A percentile compares a stretch with the other conserved stretches of the same genome.
phyloP scores from a whole-genome alignment of 257 asterid genomes.

The Fraxinus americana region DNA sequence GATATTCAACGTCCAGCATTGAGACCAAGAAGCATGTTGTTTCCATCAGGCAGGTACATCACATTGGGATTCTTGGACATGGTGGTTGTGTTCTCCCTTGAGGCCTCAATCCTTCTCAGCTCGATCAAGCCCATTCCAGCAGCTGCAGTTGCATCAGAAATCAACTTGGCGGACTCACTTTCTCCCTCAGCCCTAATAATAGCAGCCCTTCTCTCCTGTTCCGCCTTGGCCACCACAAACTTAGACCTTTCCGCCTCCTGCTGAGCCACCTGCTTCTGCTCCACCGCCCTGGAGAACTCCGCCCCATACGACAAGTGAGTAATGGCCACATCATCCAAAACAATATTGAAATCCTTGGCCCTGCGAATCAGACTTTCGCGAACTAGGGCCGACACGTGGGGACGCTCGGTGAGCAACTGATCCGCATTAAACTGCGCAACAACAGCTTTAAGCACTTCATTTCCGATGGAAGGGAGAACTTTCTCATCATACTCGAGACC shows the following conservation, averaged over 20 bases:
- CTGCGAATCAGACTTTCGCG: constrained; percentile 79
- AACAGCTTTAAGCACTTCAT: constrained; percentile 86
- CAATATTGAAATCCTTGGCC: constrained; percentile 89
- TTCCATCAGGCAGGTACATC: constrained; percentile 40
- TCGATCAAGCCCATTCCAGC: constrained; percentile 51
- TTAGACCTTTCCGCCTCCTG: constrained; percentile 98
- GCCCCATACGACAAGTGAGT: constrained; percentile 91
- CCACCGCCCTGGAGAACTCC: constrained; percentile 91
- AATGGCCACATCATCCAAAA: constrained; percentile 88
- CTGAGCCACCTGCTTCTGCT: constrained; percentile 99
- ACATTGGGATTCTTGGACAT: constrained; percentile 44
- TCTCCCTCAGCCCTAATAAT: constrained; percentile 53
- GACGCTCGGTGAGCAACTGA: constrained; percentile 89
- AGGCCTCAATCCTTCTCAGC: constrained; percentile 50
- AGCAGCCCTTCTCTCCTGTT: constrained; percentile 49
- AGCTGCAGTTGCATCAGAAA: constrained; percentile 47
- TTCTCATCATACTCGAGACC: constrained; percentile 93
- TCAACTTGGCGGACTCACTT: constrained; percentile 52
- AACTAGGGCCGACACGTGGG: constrained; percentile 89
- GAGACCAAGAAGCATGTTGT: constrained; percentile 47
- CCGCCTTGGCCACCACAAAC: constrained; percentile 87
- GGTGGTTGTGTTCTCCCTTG: constrained; percentile 49
- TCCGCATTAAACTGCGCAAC: constrained; percentile 97
- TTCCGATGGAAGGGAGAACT: constrained; percentile 92
- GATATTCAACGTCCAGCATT: constrained; percentile 38